A percentile compares a stretch with the other conserved stretches of the same genome.
Conservation (phyloP, 2,329 filamentous ascomycete species). For the Alternaria angustiovoidea region DNA sequence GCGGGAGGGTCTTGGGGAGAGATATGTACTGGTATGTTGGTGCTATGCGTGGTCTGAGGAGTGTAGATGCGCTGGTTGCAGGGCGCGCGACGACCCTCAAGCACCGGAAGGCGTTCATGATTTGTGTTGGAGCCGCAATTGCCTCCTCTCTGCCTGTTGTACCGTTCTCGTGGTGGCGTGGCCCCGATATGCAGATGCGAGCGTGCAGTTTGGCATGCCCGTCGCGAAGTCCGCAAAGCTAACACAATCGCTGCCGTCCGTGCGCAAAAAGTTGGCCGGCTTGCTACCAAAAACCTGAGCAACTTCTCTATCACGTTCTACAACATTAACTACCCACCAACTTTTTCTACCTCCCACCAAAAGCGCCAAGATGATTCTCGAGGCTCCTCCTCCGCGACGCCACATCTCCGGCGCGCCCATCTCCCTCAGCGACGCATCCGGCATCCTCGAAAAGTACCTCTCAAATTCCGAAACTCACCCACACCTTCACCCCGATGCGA, state of each 20-base stretch:
- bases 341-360: neutral
- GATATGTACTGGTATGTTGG: slow-evolving; percentile 32
- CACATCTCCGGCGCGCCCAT: slow-evolving; percentile 45
- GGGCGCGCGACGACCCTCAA: slow-evolving; percentile 37
- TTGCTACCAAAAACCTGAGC: neutral
- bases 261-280: slow-evolving; percentile 42
- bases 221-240: slow-evolving; percentile 28
- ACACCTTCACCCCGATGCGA: slow-evolving; percentile 60
- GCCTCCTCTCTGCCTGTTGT: neutral
- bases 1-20: neutral
- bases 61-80: slow-evolving; percentile 21
- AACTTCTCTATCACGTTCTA: neutral
- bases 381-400: slow-evolving; percentile 49
- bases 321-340: neutral
- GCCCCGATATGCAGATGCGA: neutral
- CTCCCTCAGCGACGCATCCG: slow-evolving; percentile 44
- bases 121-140: slow-evolving; percentile 11
- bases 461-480: slow-evolving; percentile 49
- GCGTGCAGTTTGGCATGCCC: slow-evolving; percentile 1
- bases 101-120: slow-evolving; percentile 47
- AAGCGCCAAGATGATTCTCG: slow-evolving; percentile 37
- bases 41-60: slow-evolving; percentile 29
- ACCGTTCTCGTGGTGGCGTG: neutral
- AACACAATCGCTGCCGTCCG: slow-evolving; percentile 29
- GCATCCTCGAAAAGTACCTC: slow-evolving; percentile 53